Conservation (phyloP, 805 yeast species). For the Monosporozyma aerobia region DNA sequence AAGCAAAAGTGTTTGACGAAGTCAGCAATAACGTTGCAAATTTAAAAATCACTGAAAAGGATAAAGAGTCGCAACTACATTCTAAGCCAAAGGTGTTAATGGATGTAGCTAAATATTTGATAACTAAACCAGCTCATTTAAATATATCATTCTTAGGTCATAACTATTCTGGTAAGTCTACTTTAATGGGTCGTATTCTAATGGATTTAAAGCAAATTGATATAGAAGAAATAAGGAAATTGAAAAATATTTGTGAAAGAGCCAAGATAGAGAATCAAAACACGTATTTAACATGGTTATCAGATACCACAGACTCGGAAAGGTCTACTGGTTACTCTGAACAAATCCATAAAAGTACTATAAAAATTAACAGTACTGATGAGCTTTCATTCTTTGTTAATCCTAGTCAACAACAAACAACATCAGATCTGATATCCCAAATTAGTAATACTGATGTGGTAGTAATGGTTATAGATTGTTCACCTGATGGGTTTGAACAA, state of each 20-base stretch:
- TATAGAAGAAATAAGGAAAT: slow-evolving; percentile 7
- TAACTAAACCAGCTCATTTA: background rate
- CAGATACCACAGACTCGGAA: slow-evolving; percentile 5
- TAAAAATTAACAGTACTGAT: background rate
- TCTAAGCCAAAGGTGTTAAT: slow-evolving; percentile 1
- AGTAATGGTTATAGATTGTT: slow-evolving; percentile 9
- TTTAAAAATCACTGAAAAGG: background rate
- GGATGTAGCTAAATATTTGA: slow-evolving; percentile 2
- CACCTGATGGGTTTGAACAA: slow-evolving; percentile 8
- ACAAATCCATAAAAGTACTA: background rate
- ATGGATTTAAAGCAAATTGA: slow-evolving; percentile 5
- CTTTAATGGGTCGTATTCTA: slow-evolving; percentile 10
- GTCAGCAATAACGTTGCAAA: slow-evolving; percentile 15
- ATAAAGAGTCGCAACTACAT: background rate
- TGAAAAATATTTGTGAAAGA: slow-evolving; percentile 4
- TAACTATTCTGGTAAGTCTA: slow-evolving; percentile 10
- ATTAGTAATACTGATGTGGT: slow-evolving; percentile 2
- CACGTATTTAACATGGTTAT: slow-evolving; percentile 5
- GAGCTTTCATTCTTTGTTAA: slow-evolving; percentile 3
- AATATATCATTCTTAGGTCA: slow-evolving; percentile 8
- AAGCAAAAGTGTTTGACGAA: slow-evolving; percentile 36
- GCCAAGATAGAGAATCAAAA: background rate
- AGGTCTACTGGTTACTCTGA: slow-evolving; percentile 1
- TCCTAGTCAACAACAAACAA: slow-evolving; percentile 3
- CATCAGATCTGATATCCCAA: background rate